A percentile compares a stretch with the other conserved stretches of the same genome.
Evolutionary conservation across 2,329 filamentous ascomycete species (phyloP).

Genomic region (Proliferodiscus dingleyae): DNA sequence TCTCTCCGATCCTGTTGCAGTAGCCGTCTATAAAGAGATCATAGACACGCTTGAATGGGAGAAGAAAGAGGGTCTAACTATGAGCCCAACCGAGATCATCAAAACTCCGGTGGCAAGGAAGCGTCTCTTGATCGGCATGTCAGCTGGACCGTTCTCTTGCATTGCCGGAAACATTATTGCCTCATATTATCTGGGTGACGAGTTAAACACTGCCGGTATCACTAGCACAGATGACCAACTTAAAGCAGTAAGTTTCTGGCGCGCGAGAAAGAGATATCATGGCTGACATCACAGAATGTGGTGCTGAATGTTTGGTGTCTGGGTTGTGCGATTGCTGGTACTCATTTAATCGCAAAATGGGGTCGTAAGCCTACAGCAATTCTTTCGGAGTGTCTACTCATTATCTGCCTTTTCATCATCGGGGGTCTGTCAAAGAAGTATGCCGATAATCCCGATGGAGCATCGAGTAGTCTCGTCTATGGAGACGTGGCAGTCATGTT

Average conservation of each 20-base stretch:
- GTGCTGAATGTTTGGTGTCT: conserved; percentile 47
- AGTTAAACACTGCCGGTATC: conserved; percentile 43
- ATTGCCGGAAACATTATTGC: conserved; percentile 38
- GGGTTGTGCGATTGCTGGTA: conserved; percentile 37
- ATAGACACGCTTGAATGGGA: conserved; percentile 24
- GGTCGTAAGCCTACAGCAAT: conserved; percentile 43
- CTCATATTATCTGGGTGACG: conserved; percentile 35
- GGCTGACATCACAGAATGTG: conserved; percentile 34
- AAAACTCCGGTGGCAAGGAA: conserved; percentile 34
- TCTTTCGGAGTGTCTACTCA: conserved; percentile 35
- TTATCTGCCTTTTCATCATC: conserved; percentile 45
- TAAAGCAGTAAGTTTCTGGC: conserved; percentile 32
- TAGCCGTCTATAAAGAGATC: conserved; percentile 31
- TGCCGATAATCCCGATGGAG: conserved; percentile 13
- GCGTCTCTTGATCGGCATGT: conserved; percentile 35
- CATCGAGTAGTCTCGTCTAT: conserved; percentile 32
- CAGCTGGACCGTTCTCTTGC: conserved; percentile 35
- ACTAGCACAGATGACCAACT: conserved; percentile 39
- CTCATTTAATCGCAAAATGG: conserved; percentile 37
- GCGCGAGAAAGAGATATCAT: neutral
- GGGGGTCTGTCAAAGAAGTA: conserved; percentile 43
- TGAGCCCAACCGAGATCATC: conserved; percentile 26
- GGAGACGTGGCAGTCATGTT: conserved; percentile 45
- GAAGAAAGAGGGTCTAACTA: conserved; percentile 22
- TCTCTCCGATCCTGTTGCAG: conserved; percentile 17